Percentiles rank a stretch among this genome's conserved stretches.
These are phyloP conservation scores for Dictyostelium firmibasis DNA, from an alignment of 78 protist species.

Conservation along the genomic window DNA sequence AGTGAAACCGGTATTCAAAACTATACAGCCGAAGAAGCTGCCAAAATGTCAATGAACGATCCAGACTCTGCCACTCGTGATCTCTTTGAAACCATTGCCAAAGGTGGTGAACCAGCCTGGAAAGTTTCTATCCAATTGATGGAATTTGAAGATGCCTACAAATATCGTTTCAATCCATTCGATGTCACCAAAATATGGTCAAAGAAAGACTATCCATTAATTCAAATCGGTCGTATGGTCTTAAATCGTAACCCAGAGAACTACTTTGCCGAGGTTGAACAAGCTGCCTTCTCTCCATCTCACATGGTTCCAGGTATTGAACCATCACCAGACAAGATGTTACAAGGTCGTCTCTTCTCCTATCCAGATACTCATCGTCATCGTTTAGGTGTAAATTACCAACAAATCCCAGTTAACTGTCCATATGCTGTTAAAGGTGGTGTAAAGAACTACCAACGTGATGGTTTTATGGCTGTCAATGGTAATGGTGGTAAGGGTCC, in stretches of 20 bases:
- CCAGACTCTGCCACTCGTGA: slow-evolving; percentile 87
- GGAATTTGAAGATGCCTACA: slow-evolving; percentile 78
- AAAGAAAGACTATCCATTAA: slow-evolving; percentile 85
- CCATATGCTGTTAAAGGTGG: slow-evolving; percentile 77
- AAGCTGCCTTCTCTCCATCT: slow-evolving; percentile 91
- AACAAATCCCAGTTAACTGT: slow-evolving; percentile 85
- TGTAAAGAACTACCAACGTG: slow-evolving; percentile 71
- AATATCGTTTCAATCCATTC: slow-evolving; percentile 82
- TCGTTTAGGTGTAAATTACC: slow-evolving; percentile 89
- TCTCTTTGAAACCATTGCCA: slow-evolving; percentile 85
- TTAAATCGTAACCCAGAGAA: slow-evolving; percentile 93
- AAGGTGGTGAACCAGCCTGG: slow-evolving; percentile 87
- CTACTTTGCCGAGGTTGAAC: slow-evolving; percentile 91
- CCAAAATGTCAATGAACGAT: slow-evolving; percentile 58
- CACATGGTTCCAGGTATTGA: slow-evolving; percentile 93
- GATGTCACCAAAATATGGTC: slow-evolving; percentile 94
- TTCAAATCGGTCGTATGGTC: slow-evolving; percentile 85
- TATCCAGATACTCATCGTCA: slow-evolving; percentile 93
- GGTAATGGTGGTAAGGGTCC: slow-evolving; percentile 77
- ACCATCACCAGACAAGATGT: slow-evolving; percentile 82
- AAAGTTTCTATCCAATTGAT: slow-evolving; percentile 85
- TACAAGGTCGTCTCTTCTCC: slow-evolving; percentile 89
- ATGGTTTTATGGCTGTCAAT: slow-evolving; percentile 79
- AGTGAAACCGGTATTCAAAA: slow-evolving; percentile 80
- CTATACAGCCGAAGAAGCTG: slow-evolving; percentile 84